Evolutionary conservation across 345 rosid genomes (phyloP).

Genomic region (Salix brachista): DNA sequence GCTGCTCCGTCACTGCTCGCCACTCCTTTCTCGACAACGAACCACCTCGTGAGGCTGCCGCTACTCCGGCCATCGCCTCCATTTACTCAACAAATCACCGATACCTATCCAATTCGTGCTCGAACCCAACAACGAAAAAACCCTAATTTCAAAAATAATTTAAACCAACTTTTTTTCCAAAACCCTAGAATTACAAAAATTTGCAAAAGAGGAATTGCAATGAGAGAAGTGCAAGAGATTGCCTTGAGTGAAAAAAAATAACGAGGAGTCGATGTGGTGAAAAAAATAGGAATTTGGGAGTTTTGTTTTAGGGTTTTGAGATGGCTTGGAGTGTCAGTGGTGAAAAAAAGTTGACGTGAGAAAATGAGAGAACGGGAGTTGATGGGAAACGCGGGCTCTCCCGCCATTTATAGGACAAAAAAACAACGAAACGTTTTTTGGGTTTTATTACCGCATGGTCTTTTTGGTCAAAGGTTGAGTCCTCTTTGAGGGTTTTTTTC

Average conservation of each 20-base stretch:
- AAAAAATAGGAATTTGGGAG: neutral
- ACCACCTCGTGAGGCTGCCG: constrained; percentile 57
- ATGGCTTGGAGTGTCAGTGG: constrained; percentile 22
- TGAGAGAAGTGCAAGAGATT: neutral
- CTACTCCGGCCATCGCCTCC: constrained; percentile 71
- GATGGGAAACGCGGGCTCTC: constrained; percentile 22
- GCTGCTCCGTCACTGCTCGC: constrained; percentile 81
- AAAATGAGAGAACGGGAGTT: constrained; percentile 26
- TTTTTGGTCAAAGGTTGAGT: neutral
- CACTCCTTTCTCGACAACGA: constrained; percentile 78
- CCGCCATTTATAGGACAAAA: constrained; percentile 42
- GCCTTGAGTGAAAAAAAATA: neutral
- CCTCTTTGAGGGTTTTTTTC: neutral
- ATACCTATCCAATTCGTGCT: constrained; percentile 20
- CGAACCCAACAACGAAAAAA: neutral
- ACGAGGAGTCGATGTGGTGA: too few relatives aligned
- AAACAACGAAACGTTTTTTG: neutral
- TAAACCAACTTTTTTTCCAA: neutral
- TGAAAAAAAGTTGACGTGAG: constrained; percentile 13
- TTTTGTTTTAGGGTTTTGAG: constrained; percentile 27
- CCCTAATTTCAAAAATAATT: neutral
- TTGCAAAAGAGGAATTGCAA: neutral
- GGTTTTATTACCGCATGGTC: neutral
- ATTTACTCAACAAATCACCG: constrained; percentile 44
- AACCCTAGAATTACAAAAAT: constrained; percentile 30